These are phyloP conservation scores for Neonectria punicea DNA, from an alignment of 2,329 filamentous ascomycete genomes.

Conservation along the genomic window DNA sequence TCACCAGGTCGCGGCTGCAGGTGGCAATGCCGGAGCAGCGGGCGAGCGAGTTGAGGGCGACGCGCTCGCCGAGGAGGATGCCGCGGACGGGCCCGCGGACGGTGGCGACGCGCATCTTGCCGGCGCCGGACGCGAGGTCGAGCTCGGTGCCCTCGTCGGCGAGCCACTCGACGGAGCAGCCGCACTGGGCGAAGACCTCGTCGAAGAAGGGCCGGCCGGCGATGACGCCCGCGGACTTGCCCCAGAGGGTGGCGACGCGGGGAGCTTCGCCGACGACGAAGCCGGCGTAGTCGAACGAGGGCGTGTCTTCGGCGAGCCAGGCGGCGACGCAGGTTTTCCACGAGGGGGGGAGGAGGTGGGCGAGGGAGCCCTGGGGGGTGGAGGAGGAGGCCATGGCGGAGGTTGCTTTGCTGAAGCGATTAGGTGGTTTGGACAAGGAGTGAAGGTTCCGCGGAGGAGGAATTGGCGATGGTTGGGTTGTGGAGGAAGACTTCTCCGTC, in stretches of 20 bases:
- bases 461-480: neutral
- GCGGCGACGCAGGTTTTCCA: constrained; percentile 83
- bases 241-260: constrained; percentile 73
- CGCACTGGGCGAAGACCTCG: constrained; percentile 90
- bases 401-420: neutral
- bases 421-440: neutral
- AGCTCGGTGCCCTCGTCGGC: constrained; percentile 78
- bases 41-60: constrained; percentile 90
- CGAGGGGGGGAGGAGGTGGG: constrained; percentile 82
- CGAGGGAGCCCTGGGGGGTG: constrained; percentile 54
- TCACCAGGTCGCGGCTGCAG: constrained; percentile 66
- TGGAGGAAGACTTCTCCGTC: neutral
- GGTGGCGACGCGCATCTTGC: constrained; percentile 76
- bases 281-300: constrained; percentile 95
- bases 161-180: constrained; percentile 93
- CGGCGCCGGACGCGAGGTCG: constrained; percentile 60
- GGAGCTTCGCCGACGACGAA: constrained; percentile 86
- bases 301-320: constrained; percentile 97
- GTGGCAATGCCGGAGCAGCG: constrained; percentile 93
- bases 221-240: constrained; percentile 80
- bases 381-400: constrained; percentile 27
- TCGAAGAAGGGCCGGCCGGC: constrained; percentile 95
- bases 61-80: constrained; percentile 89
- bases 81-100: constrained; percentile 84
- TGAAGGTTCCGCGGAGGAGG: neutral